Percentiles rank a stretch among this genome's conserved stretches.
phyloP scores from a whole-genome alignment of 2,329 filamentous ascomycete genomes.

The Diaporthe caulivora region DNA sequence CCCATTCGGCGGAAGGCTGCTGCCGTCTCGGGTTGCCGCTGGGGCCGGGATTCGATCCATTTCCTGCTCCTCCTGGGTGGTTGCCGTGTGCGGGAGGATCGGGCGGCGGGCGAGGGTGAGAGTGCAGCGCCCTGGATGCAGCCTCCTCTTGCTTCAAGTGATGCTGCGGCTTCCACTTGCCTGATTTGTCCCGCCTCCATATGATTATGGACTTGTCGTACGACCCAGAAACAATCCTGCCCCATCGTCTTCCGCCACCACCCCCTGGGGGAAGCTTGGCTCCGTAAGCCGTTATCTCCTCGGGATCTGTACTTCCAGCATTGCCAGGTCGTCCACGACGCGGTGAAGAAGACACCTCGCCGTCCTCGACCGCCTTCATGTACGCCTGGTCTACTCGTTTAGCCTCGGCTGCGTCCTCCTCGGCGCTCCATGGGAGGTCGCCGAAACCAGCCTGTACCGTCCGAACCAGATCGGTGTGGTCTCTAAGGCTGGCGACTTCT shows the following conservation, averaged over 20 bases:
- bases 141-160: conserved; percentile 81
- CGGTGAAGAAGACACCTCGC: conserved; percentile 55
- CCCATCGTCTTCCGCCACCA: conserved; percentile 83
- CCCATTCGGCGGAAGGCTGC: conserved; percentile 3
- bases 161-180: conserved; percentile 85
- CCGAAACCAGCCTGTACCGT: conserved; percentile 97
- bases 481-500: conserved; percentile 88
- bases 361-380: conserved; percentile 69
- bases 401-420: conserved; percentile 81
- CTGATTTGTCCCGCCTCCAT: conserved; percentile 88
- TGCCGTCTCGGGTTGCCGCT: conserved; percentile 23
- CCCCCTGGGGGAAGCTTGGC: conserved; percentile 92
- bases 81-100: conserved; percentile 34
- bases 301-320: conserved; percentile 79
- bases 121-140: conserved; percentile 60
- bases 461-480: conserved; percentile 87
- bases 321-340: conserved; percentile 65
- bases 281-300: conserved; percentile 83
- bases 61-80: conserved; percentile 12
- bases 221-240: conserved; percentile 95
- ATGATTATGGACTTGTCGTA: conserved; percentile 97
- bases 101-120: conserved; percentile 33
- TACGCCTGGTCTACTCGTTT: conserved; percentile 80
- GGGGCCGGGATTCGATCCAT: conserved; percentile 19
- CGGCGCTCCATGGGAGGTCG: conserved; percentile 83